Base-by-base conservation (phyloP, 2,329 filamentous ascomycete species). In the Fusarium phyllophilum region DNA sequence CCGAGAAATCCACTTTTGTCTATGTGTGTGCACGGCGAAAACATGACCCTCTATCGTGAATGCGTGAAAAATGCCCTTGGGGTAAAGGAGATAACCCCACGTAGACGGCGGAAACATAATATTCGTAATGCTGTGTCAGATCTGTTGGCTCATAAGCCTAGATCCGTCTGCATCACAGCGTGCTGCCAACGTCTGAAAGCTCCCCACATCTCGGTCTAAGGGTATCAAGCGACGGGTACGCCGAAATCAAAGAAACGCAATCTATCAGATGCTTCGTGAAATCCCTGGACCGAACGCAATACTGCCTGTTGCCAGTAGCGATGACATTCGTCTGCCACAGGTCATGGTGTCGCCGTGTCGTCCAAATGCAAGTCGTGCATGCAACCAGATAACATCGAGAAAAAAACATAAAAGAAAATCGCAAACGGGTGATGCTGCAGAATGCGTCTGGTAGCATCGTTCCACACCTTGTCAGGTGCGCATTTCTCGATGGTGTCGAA, bases 1-100 rank as follows among this genome's bases (percentile, higher is more conserved):
- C 86, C 84, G 88, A 89, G 87, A 88, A 89, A 89, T 89, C 88
- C 87, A 87, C 87, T 89, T 90, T 90, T 89, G 86, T 90, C 88
- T 90, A 90, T 82, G 75, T 82, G 81, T 82, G 75, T 82, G 81
- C 80, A 83, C 82, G 83, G 82, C 82, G 83, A 84, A 82, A 81
- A 80, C 83, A 84, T 82, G 82, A 84, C 82, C 82, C 80, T 84
- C 82, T 84, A 82, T 82, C 78, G 80, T 82, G 78, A 82, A 83
- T 82, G 78, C 77, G 79, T 80, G 79, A 81, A 83, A 83, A 81
- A 82, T 82, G 78, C 81, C 82, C 78, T 80, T 76, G 75, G 79
- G 77, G 77, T 70, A 61, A 60, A 62, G 42, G 73, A 76, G 18
- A 78, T 78, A 79, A 80, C 78, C 80, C 80, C 76, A 77, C 74